phyloP scores from a whole-genome alignment of 2,329 filamentous ascomycete species.

The Fusarium nygamai region DNA sequence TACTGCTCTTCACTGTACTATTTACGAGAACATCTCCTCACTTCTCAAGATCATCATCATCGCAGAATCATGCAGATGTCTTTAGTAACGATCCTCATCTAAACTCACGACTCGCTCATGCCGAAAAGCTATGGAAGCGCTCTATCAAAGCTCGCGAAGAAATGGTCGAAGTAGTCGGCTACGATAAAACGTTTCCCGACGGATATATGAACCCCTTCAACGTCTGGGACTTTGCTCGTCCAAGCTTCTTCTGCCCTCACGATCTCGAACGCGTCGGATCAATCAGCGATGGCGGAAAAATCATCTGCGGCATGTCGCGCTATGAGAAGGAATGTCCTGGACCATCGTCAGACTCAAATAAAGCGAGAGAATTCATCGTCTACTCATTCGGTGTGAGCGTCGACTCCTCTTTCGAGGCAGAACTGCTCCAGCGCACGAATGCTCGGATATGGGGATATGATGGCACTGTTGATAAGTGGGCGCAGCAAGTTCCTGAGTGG shows the following conservation, averaged over 20 bases:
- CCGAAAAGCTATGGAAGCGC: neutral
- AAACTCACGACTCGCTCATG: neutral
- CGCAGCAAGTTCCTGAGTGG: neutral
- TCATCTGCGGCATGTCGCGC: neutral
- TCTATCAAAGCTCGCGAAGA: neutral
- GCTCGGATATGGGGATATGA: conserved; percentile 5
- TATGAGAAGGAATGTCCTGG: neutral
- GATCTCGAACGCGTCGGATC: neutral
- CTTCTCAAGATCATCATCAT: neutral
- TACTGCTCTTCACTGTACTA: neutral
- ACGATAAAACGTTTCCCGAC: neutral
- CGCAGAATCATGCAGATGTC: accelerated
- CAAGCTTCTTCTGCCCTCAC: neutral
- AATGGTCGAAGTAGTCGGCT: neutral
- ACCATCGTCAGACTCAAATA: neutral
- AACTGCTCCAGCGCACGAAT: neutral
- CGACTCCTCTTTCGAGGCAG: neutral
- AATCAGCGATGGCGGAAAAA: neutral
- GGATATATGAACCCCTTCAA: conserved; percentile 1
- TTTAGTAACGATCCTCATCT: neutral
- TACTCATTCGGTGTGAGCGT: neutral
- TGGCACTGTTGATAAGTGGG: neutral
- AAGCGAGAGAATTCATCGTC: neutral
- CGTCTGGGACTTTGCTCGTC: neutral
- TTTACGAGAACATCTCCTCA: neutral